Percentiles rank a stretch among this genome's conserved stretches.
phyloP scores from a whole-genome alignment of 2,329 filamentous ascomycete species.

The Aspergillus sojae region DNA sequence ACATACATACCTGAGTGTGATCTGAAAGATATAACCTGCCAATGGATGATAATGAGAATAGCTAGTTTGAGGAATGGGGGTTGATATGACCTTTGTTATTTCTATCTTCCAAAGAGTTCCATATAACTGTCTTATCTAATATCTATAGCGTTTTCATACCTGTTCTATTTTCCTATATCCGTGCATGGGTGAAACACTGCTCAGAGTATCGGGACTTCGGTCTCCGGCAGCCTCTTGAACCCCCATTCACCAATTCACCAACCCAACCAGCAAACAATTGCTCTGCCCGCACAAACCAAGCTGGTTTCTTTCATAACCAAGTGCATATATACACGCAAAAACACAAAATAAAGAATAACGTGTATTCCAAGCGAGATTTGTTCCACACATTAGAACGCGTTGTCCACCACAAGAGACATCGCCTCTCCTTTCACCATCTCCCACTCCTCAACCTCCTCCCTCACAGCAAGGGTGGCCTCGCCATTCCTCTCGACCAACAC shows the following conservation, averaged over 20 bases:
- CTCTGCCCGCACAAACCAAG: not conserved
- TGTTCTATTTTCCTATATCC: not conserved
- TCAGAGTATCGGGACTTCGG: not conserved
- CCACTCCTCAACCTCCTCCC: constrained; percentile 18
- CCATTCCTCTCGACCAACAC: constrained; percentile 32
- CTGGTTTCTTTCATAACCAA: not conserved
- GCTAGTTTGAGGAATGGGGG: not conserved
- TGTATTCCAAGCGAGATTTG: not conserved
- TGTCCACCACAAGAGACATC: not conserved
- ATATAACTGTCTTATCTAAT: not conserved
- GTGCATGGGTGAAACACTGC: not conserved
- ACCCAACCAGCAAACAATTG: not conserved
- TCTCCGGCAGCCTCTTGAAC: not conserved
- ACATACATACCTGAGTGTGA: not conserved
- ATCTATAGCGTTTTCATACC: not conserved
- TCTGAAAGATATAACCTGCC: not conserved
- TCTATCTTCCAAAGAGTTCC: not conserved
- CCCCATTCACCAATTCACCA: not conserved
- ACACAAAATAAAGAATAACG: not conserved
- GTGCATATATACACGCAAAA: not conserved
- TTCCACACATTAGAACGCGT: not conserved
- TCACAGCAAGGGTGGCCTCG: constrained; percentile 19
- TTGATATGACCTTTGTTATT: not conserved
- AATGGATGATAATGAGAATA: not conserved
- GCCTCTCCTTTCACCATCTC: not conserved